These are phyloP conservation scores for Saccharum officinarum DNA, from an alignment of 176 grass and related monocot genomes.

Conservation along the genomic window DNA sequence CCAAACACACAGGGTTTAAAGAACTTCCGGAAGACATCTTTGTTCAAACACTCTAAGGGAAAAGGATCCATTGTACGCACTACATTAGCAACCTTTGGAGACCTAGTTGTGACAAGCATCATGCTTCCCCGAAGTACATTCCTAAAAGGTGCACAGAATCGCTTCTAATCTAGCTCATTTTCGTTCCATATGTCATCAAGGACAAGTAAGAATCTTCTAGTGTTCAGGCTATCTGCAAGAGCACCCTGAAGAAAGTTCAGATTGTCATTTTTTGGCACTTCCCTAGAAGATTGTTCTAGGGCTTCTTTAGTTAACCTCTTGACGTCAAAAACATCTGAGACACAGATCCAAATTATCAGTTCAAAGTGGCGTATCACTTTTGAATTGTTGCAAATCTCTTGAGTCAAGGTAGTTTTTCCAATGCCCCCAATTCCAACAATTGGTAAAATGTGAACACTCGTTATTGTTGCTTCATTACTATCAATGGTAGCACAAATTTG, in stretches of 20 bases:
- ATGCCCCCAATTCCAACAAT: constrained; percentile 25
- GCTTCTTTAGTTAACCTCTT: constrained; percentile 4
- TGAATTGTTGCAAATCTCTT: constrained; percentile 20
- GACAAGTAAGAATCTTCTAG: constrained; percentile 23
- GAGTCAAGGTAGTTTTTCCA: constrained; percentile 14
- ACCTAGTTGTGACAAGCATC: constrained; percentile 41
- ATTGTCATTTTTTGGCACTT: not conserved
- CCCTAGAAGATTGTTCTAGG: not conserved
- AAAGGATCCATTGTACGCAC: not conserved
- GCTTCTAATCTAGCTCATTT: not conserved
- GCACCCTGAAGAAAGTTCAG: constrained; percentile 20
- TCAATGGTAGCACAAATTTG: not conserved
- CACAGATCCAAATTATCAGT: constrained; percentile 40
- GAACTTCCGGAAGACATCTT: not conserved
- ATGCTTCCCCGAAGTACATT: constrained; percentile 16
- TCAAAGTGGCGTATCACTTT: constrained; percentile 22
- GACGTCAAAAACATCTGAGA: constrained; percentile 38
- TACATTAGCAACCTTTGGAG: not conserved
- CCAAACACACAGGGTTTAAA: constrained; percentile 29
- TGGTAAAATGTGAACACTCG: not conserved
- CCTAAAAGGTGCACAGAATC: constrained; percentile 1
- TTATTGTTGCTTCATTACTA: constrained; percentile 1
- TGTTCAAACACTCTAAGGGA: not conserved
- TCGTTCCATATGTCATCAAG: constrained; percentile 41
- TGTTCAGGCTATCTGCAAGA: not conserved